Conservation (phyloP, 2,329 filamentous ascomycete species). For the Cercospora sesami region DNA sequence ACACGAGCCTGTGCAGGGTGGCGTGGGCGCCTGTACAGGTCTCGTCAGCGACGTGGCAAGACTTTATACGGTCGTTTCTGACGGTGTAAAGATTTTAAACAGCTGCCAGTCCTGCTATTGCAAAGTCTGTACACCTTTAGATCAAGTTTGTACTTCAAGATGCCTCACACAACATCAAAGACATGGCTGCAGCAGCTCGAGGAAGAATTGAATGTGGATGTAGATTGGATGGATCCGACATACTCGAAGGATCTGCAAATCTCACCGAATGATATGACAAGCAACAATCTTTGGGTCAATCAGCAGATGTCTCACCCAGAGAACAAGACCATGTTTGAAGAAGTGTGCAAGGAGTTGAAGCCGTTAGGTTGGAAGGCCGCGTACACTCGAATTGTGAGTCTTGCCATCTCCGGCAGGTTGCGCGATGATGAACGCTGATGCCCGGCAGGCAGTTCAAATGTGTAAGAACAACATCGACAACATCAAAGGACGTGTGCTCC, state of each 20-base stretch:
- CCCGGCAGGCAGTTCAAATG: constrained; percentile 21
- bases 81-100: background rate
- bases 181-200: constrained; percentile 29
- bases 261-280: constrained; percentile 27
- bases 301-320: constrained; percentile 27
- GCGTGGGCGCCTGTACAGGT: background rate
- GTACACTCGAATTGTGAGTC: constrained; percentile 26
- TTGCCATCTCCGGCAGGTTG: background rate
- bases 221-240: constrained; percentile 28
- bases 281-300: constrained; percentile 27
- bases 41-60: background rate
- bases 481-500: constrained; percentile 27
- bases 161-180: constrained; percentile 20
- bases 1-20: background rate
- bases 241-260: constrained; percentile 26
- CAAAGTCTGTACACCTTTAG: too few species aligned
- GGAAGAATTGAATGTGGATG: constrained; percentile 25
- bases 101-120: background rate
- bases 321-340: constrained; percentile 25
- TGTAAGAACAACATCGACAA: constrained; percentile 29
- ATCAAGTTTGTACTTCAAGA: background rate
- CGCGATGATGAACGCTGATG: background rate
- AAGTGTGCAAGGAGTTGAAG: constrained; percentile 29
- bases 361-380: constrained; percentile 27
- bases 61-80: background rate